Percentiles rank a stretch among this genome's conserved stretches.
Conservation (phyloP, 176 grass and related monocot species). For the Coix lacrymajobi region DNA sequence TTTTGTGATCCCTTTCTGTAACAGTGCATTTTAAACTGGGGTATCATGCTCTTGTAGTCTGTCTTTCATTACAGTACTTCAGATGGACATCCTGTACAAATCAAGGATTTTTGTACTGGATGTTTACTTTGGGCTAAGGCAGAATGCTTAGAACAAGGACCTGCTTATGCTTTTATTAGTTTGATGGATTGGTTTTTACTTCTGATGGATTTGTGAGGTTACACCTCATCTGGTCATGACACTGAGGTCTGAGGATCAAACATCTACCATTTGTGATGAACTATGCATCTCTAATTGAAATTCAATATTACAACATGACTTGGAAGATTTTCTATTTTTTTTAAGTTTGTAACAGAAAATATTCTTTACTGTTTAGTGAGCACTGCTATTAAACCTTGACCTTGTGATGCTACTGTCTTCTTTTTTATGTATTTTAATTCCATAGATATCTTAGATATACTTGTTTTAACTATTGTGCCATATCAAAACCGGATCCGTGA, state of each 20-base stretch:
- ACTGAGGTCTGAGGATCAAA: neutral
- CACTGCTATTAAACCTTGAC: neutral
- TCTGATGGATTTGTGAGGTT: neutral
- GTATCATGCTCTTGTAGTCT: neutral
- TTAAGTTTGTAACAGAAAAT: neutral
- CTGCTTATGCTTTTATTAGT: neutral
- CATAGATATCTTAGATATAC: neutral
- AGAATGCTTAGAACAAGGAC: neutral
- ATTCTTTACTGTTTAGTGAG: neutral
- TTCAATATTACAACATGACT: neutral
- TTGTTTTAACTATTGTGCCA: neutral
- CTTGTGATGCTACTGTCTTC: neutral
- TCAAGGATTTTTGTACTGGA: neutral
- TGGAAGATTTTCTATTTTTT: neutral
- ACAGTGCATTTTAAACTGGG: neutral
- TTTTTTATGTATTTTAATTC: neutral
- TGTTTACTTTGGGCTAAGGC: neutral
- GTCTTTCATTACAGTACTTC: neutral
- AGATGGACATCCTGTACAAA: neutral
- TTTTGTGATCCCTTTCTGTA: neutral
- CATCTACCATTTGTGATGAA: neutral
- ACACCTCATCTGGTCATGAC: neutral
- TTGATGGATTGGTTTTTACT: neutral
- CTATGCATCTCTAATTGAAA: neutral
- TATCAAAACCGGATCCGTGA: neutral